Base-by-base conservation (phyloP, 306 rosid species). In the Rosa persica region DNA sequence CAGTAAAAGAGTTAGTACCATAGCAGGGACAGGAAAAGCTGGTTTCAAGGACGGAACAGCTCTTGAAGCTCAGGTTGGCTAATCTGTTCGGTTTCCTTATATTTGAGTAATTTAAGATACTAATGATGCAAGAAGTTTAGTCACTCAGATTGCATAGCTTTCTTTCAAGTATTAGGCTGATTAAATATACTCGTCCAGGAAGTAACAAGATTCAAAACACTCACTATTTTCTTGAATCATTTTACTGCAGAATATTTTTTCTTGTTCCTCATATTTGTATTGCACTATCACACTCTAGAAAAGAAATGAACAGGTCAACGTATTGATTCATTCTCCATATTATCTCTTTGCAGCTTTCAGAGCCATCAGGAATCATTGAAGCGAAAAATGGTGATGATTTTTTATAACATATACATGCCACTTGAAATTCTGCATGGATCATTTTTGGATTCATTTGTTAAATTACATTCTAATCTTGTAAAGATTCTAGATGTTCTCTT, bases 11-110 rank as follows among this genome's bases (percentile, higher is more conserved):
- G 98, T 94, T 78, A 87, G 78, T 83, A 94, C 97, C 73, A 58
- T 94, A 81, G 93, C 93, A 38, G 97, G 97, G 69, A 92, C 89
- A 30, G 97, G 97, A 61, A 94, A 88, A 89, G 95, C 97, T 78
- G 97, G 93, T 84, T 90, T 92, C 80, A 86, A 86, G 85, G 97
- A 90, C 71, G 97, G 98, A 81, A 75, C 70, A 44, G 90, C 93
- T 65, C 68, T 85, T 74, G 77, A 79, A 83, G 91, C 95, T 62
- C 98, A 94, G 97, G 97, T 94, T 82, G 70, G 80, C 19, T 42
- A 49, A 30, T 58, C 36, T 58, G n/a, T 80, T 47, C 36, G 71
- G 16, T 23, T 39, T 39, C 39, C 74, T 77, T 73, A 77, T 42
- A 58, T 76, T 47, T 69, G 34, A 66, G 39, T 49, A 67, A 54